Base-by-base conservation (phyloP, 2,329 filamentous ascomycete species). In the Neodidymelliopsis sp. region DNA sequence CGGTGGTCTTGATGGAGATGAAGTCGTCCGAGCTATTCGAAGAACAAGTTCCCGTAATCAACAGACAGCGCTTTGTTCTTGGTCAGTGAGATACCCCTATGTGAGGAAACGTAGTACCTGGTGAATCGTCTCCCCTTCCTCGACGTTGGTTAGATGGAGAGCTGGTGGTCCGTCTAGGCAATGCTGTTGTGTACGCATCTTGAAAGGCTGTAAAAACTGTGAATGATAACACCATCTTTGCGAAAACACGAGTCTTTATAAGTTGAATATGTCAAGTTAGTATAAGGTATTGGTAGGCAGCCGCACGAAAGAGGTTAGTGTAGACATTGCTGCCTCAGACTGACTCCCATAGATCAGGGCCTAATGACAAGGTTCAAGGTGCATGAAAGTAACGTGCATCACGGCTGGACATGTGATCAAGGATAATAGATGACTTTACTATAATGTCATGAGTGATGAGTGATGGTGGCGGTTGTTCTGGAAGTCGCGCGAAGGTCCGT, bases 91-190 rank as follows among this genome's bases (percentile, higher is more conserved):
- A 22, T 2, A 4, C 3, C 3, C 11, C 6, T 4, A 4, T 6
- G 4, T 15, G 11, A 23, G 7, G 6, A 2, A 11, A 15, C 1
- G 12, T 15, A 31, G 9, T 47, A 63, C 59, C 41, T 64, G 62
- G 35, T 71, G 62, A 6, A 71, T 59, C 0, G 57, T 63, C 40
- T 68, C 66, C 11, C 63, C 63, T 41, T 68, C 53, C 16, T 57
- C 39, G 23, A 71, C 16, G 29, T 69, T 70, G 5, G 56, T 44
- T 16, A 61, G 41, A 2, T 29, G 20, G 18, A 57, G 15, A 2
- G 37, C 28, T 16, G 27, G 39, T 12, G 19, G 25, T 33, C 25
- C 12, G 19, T 34, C 23, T 4, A n/a, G n/a, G n/a, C n/a, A n/a
- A n/a, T n/a, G n/a, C n/a, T n/a, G n/a, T n/a, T n/a, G n/a, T n/a